phyloP scores from a whole-genome alignment of 306 rosid species.

The Prunus davidiana region DNA sequence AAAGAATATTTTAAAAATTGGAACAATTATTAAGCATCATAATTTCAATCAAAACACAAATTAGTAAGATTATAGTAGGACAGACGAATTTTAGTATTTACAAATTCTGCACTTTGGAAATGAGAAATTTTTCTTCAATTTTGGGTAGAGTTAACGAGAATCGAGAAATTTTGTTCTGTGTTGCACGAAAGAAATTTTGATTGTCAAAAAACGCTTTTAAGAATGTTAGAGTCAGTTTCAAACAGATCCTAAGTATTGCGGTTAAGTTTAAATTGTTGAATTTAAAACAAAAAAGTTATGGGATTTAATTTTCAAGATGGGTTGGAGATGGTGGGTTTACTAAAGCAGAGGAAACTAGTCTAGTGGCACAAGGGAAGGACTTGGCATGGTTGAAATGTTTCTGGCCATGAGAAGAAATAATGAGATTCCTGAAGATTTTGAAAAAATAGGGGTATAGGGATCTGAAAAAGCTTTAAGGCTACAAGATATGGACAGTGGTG shows the following conservation, averaged over 20 bases:
- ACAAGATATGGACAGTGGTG: not conserved
- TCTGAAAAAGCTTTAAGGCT: not conserved
- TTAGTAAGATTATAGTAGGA: not conserved
- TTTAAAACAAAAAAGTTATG: not conserved
- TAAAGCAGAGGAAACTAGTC: not conserved
- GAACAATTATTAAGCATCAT: not conserved
- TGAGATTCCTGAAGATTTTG: not conserved
- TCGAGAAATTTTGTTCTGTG: no score
- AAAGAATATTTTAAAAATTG: no score
- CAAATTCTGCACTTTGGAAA: no score
- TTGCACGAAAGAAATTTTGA: no score
- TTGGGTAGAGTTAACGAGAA: no score
- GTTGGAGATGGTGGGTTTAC: not conserved
- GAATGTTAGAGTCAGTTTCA: no score
- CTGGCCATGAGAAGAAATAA: no score
- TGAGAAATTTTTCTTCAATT: not conserved
- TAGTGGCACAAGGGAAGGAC: not conserved
- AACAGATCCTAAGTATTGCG: no score
- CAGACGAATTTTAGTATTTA: no score
- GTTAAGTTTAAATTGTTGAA: not conserved
- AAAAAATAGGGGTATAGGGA: not conserved
- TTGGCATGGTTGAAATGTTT: not conserved
- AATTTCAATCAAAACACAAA: not conserved
- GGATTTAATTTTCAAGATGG: not conserved
- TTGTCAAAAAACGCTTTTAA: no score